These are phyloP conservation scores for Zalerion maritima DNA, from an alignment of 495 filamentous ascomycete genomes.

Conservation along the genomic window DNA sequence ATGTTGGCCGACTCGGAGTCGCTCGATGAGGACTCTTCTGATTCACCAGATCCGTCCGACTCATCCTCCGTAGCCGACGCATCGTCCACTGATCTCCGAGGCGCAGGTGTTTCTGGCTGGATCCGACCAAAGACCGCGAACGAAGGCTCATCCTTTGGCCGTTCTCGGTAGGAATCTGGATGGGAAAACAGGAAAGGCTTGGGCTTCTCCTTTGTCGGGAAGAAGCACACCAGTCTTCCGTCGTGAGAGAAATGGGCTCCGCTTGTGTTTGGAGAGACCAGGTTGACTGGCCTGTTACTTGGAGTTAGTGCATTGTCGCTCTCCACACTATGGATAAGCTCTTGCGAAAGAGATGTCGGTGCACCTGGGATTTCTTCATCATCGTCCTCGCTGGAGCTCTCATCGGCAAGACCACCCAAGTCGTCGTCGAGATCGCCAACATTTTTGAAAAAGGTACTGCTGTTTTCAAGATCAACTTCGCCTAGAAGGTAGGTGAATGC, in stretches of 20 bases:
- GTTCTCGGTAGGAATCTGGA: slow-evolving; percentile 44
- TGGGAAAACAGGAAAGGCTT: slow-evolving; percentile 47
- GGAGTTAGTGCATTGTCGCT: slow-evolving; percentile 36
- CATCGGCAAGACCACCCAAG: slow-evolving; percentile 37
- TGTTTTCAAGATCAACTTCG: slow-evolving; percentile 62
- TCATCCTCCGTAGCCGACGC: slow-evolving; percentile 33
- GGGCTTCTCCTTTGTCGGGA: slow-evolving; percentile 63
- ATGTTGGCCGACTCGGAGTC: slow-evolving; percentile 58
- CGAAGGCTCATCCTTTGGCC: slow-evolving; percentile 48
- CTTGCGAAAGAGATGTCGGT: slow-evolving; percentile 41
- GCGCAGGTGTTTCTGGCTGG: slow-evolving; percentile 30
- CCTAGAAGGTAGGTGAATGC: slow-evolving; percentile 72
- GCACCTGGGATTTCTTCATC: slow-evolving; percentile 45
- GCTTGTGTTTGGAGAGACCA: slow-evolving; percentile 60
- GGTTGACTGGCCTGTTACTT: slow-evolving; percentile 56
- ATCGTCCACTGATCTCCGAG: slow-evolving; percentile 36
- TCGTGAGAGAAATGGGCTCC: slow-evolving; percentile 65
- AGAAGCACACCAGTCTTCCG: slow-evolving; percentile 74
- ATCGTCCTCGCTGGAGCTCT: slow-evolving; percentile 78
- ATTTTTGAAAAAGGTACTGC: slow-evolving; percentile 53
- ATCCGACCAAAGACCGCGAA: slow-evolving; percentile 88
- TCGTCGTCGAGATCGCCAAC: slow-evolving; percentile 49
- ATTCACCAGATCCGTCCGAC: slow-evolving; percentile 42
- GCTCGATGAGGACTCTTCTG: slow-evolving; percentile 51
- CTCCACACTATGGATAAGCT: slow-evolving; percentile 35